Percentiles rank a stretch among this genome's conserved stretches.
phyloP scores from a whole-genome alignment of 169 alveolate species.

The Cryptosporidium baileyi region DNA sequence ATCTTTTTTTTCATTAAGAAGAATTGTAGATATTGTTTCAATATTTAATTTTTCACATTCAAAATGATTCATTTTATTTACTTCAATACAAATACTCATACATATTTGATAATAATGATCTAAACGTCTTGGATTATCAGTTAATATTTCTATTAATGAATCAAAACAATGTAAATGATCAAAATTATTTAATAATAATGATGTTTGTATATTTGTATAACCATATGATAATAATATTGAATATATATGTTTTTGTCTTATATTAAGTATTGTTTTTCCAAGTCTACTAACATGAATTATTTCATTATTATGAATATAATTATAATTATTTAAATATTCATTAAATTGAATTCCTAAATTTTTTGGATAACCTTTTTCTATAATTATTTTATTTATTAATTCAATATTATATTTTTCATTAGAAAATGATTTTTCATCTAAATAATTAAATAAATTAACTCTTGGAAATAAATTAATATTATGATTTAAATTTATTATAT shows the following conservation, averaged over 20 bases:
- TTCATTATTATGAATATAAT: background rate
- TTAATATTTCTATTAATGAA: background rate
- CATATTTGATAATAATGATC: constrained; percentile 66
- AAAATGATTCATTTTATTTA: background rate
- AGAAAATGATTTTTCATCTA: background rate
- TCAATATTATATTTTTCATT: background rate
- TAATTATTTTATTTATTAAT: background rate
- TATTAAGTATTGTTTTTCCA: background rate
- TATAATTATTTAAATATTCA: background rate
- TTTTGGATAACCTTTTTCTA: background rate
- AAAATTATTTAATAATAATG: constrained; percentile 6
- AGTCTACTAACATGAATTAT: constrained; percentile 33
- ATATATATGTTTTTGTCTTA: constrained; percentile 39
- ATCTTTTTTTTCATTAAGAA: background rate
- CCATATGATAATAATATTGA: constrained; percentile 47
- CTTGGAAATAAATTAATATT: constrained; percentile 1
- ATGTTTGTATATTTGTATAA: background rate
- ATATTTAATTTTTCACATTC: constrained; percentile 22
- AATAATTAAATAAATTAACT: background rate
- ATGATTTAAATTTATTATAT: background rate
- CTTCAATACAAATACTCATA: constrained; percentile 48
- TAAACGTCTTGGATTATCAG: constrained; percentile 33
- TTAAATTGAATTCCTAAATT: background rate
- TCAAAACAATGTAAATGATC: constrained; percentile 44
- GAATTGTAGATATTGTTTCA: background rate